Conservation (phyloP, 1,139 yeast genomes). For the Blastobotrys persicus region DNA sequence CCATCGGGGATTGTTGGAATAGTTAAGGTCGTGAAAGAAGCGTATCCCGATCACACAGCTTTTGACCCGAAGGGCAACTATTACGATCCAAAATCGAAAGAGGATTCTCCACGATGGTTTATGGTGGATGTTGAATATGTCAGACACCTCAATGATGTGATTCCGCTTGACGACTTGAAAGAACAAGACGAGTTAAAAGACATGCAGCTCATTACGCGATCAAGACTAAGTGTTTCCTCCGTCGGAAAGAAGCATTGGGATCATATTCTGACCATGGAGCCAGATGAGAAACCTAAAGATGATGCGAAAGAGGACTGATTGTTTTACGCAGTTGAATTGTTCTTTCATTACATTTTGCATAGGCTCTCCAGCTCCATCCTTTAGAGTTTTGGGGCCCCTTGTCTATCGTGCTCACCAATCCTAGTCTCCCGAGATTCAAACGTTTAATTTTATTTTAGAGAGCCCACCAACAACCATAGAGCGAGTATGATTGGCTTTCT, state of each 20-base stretch:
- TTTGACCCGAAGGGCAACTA: conserved; percentile 45
- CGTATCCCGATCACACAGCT: conserved; percentile 43
- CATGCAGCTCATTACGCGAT: conserved; percentile 46
- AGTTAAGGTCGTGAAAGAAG: conserved; percentile 41
- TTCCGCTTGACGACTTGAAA: conserved; percentile 42
- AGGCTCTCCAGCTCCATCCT: too few species aligned
- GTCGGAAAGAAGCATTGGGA: conserved; percentile 45
- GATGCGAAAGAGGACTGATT: background rate
- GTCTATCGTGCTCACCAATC: too few species aligned
- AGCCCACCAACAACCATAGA: too few species aligned
- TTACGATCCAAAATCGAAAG: conserved; percentile 46
- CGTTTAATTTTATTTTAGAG: too few species aligned
- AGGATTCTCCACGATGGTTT: conserved; percentile 50
- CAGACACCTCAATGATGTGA: conserved; percentile 43
- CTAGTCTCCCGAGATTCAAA: too few species aligned
- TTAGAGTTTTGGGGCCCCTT: too few species aligned
- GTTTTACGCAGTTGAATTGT: too few species aligned
- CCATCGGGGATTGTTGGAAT: conserved; percentile 54
- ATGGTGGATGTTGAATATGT: conserved; percentile 49
- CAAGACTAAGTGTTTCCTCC: conserved; percentile 50
- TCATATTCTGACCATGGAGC: conserved; percentile 32
- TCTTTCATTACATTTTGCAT: too few species aligned
- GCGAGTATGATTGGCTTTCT: too few species aligned
- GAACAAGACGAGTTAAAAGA: conserved; percentile 35
- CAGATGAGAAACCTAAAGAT: background rate